These are phyloP conservation scores for Zea mays DNA, from an alignment of 176 grass and related monocot species.

Conservation along the genomic window DNA sequence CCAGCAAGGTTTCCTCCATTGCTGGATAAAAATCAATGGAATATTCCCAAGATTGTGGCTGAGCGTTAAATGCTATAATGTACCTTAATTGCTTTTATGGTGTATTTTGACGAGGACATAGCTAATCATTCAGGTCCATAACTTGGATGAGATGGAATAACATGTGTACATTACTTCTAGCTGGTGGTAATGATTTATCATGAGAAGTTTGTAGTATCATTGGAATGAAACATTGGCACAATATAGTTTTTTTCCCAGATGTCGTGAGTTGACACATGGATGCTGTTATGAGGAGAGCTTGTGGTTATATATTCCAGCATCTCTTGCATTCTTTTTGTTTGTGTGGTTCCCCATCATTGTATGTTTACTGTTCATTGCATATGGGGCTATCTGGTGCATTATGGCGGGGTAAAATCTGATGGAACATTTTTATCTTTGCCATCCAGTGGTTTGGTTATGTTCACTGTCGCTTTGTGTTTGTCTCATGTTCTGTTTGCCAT, in stretches of 20 bases:
- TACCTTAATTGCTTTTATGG: not conserved
- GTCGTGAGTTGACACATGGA: not conserved
- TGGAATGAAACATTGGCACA: not conserved
- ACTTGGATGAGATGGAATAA: not conserved
- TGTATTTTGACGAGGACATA: not conserved
- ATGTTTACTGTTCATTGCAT: not conserved
- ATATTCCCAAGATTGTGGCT: constrained; percentile 33
- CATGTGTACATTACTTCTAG: not conserved
- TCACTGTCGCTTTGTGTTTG: not conserved
- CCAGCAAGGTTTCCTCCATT: constrained; percentile 17
- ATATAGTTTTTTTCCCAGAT: not conserved
- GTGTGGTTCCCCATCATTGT: not conserved
- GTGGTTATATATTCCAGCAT: not conserved
- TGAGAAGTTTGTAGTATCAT: not conserved
- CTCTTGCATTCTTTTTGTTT: not conserved
- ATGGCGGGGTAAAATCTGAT: not conserved
- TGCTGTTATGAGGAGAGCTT: not conserved
- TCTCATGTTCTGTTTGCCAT: not conserved
- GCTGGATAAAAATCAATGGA: constrained; percentile 27
- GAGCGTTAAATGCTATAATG: not conserved
- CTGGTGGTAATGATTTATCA: not conserved
- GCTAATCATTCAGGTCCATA: not conserved
- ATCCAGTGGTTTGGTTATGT: not conserved
- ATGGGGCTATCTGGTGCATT: not conserved
- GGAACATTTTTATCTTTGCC: not conserved